Percentiles rank a stretch among this genome's conserved stretches.
Evolutionary conservation across 2,329 filamentous ascomycete species (phyloP).

Genomic region (Lasiodiplodia sp.): DNA sequence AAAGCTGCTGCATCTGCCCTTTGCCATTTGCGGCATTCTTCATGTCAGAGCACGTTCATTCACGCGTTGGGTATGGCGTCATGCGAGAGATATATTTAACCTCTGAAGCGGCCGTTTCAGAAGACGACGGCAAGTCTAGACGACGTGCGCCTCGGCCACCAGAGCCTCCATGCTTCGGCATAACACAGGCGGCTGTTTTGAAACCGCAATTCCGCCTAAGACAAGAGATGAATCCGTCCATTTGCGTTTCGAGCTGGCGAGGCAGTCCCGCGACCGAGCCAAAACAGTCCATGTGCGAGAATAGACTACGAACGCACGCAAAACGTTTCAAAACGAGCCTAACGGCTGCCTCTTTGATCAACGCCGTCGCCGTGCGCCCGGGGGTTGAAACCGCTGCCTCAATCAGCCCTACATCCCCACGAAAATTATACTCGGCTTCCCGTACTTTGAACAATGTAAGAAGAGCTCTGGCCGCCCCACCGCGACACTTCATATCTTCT

Average conservation of each 20-base stretch:
- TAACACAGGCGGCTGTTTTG: neutral
- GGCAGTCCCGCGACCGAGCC: neutral
- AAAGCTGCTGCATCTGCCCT: neutral
- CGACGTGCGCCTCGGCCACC: neutral
- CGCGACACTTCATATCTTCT: neutral
- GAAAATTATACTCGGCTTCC: neutral
- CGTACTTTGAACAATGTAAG: neutral
- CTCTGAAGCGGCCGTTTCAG: neutral
- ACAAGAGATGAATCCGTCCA: no score
- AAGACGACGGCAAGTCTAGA: neutral
- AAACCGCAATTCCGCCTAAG: neutral
- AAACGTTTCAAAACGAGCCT: slow-evolving; percentile 3
- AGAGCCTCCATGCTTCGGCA: neutral
- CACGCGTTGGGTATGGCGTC: neutral
- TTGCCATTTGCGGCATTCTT: neutral
- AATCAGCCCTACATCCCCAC: slow-evolving; percentile 4
- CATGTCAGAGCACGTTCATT: neutral
- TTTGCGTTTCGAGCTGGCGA: neutral
- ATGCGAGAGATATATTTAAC: neutral
- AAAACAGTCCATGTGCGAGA: slow-evolving; percentile 3
- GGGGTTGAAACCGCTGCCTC: slow-evolving; percentile 7
- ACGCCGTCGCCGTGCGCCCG: neutral
- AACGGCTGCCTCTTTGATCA: neutral
- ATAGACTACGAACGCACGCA: neutral
- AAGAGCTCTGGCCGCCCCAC: neutral